These are phyloP conservation scores for Rosa multiflora DNA, from an alignment of 306 rosid genomes.

Conservation along the genomic window DNA sequence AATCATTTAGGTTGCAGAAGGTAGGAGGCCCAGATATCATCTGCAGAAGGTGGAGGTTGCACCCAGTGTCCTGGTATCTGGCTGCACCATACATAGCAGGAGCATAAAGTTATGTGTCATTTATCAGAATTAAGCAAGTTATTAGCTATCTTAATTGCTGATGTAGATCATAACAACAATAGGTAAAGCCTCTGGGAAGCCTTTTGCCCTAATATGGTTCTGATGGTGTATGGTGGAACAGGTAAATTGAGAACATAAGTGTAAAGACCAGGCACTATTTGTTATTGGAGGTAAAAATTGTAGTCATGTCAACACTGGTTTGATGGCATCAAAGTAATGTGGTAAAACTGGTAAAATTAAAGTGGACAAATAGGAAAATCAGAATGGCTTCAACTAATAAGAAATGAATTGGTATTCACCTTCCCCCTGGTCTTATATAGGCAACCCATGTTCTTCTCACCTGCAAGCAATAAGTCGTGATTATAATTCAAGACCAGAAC, in stretches of 20 bases:
- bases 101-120: background rate
- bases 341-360: background rate
- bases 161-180: background rate
- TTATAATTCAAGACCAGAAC: conserved; percentile 9
- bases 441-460: conserved; percentile 99
- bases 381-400: background rate
- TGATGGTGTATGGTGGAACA: background rate
- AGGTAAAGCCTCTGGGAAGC: background rate
- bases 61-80: conserved; percentile 88
- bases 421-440: conserved; percentile 85
- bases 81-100: conserved; percentile 44
- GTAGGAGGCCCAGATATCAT: conserved; percentile 88
- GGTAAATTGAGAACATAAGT: background rate
- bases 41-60: conserved; percentile 87
- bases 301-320: background rate
- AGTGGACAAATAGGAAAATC: background rate
- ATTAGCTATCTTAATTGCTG: background rate
- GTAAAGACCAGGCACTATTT: conserved; percentile 3
- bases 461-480: conserved; percentile 40
- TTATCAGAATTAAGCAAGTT: background rate
- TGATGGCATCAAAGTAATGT: background rate
- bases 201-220: background rate
- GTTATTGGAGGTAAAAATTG: background rate
- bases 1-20: conserved; percentile 60
- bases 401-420: conserved; percentile 43